Evolutionary conservation across 495 filamentous ascomycete genomes (phyloP), one percentile per base, ranked within the genome.

Genomic region (Aspergillus leporis): DNA sequence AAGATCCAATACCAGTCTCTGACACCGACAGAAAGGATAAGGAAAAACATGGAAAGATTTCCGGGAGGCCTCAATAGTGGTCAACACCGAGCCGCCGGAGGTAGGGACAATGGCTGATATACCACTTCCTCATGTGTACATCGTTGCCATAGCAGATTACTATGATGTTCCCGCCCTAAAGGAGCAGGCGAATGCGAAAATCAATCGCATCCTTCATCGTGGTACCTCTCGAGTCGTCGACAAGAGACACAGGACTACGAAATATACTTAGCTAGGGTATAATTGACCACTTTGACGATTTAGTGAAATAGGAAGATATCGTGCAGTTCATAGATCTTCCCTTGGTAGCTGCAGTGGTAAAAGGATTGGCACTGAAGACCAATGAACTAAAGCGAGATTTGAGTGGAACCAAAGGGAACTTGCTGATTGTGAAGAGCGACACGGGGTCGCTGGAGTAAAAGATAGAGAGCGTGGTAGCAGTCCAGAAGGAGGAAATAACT

Each of bases 101-200:
- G 16, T 6, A 28, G 53, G 18, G 18, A 55, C 3, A 16, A 23
- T 23, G 14, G 23, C 7, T 13, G n/a, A 13, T n/a, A 50, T n/a
- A 12, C 38, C 47, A 3, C 34, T 36, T 28, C 30, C 56, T 0
- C 49, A 59, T 21, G 23, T 59, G 0, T 34, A 34, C 4, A 48
- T 59, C 16, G 43, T 30, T 12, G 38, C 48, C 1, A 59, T 59
- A 6, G 56, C 49, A 1, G 56, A 59, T 16, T 52, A 52, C 16
- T 59, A 46, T n/a, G 9, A 59, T 19, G 21, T 53, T 8, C 7
- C 13, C 9, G 19, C 12, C 5, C 28, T 47, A 16, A 31, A 12
- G 4, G 4, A 46, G 10, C 18, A 19, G 2, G 23, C 30, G 7
- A 28, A 47, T 10, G 22, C 16, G 22, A 53, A 48, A 10, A 47